Percentiles rank a stretch among this genome's conserved stretches.
Evolutionary conservation across 805 yeast species (phyloP).

Genomic region (Starmerella vitae): DNA sequence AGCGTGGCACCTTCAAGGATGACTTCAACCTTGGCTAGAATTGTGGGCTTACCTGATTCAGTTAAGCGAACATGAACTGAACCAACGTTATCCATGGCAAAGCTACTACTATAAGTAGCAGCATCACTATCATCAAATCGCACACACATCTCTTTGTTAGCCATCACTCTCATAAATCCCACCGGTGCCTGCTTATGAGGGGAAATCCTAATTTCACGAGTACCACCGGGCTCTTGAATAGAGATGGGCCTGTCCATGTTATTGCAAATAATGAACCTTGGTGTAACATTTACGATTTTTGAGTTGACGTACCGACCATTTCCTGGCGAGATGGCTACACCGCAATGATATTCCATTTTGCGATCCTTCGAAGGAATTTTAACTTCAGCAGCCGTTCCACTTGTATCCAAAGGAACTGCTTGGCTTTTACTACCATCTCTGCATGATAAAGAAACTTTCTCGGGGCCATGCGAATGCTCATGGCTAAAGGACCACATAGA

Average conservation of each 20-base stretch:
- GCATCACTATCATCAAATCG: conserved; percentile 36
- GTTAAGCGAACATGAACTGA: conserved; percentile 58
- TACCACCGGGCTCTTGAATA: conserved; percentile 22
- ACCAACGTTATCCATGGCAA: conserved; percentile 73
- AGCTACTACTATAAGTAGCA: conserved; percentile 77
- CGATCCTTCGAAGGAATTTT: conserved; percentile 28
- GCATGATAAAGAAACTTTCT: conserved; percentile 32
- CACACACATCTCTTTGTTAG: conserved; percentile 19
- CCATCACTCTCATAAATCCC: conserved; percentile 36
- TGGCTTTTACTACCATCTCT: conserved; percentile 60
- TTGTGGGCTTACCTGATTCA: conserved; percentile 43
- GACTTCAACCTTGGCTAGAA: conserved; percentile 57
- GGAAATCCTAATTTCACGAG: conserved; percentile 25
- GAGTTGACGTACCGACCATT: conserved; percentile 67
- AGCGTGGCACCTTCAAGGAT: conserved; percentile 70
- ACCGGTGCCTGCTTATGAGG: conserved; percentile 41
- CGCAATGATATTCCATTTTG: conserved; percentile 52
- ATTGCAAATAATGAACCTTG: conserved; percentile 68
- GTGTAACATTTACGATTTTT: conserved; percentile 66
- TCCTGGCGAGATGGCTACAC: conserved; percentile 56
- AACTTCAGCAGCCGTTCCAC: conserved; percentile 64
- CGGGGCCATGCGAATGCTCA: conserved; percentile 48
- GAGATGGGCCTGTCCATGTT: conserved; percentile 40
- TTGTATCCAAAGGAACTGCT: conserved; percentile 73
- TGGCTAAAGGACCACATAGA: conserved; percentile 74